Evolutionary conservation across 202 grass and related monocot genomes (phyloP).

Genomic region (Thinopyrum obtusiflorum): DNA sequence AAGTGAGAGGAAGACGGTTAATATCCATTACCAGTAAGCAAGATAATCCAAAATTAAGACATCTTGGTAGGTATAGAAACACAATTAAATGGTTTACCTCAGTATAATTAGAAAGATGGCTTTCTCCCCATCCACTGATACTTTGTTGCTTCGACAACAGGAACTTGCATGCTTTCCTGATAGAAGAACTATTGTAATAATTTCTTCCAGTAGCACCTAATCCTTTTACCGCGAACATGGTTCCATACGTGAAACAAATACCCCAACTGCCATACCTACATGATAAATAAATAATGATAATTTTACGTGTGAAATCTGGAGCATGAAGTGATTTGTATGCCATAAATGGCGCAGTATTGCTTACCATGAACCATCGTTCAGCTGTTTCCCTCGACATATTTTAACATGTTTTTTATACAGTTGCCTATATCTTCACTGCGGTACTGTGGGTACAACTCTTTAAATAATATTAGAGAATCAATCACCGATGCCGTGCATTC

Average conservation of each 20-base stretch:
- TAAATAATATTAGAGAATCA: constrained; percentile 14
- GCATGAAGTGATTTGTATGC: too few relatives aligned
- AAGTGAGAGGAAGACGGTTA: too few relatives aligned
- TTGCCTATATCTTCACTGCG: not conserved
- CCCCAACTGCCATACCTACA: constrained; percentile 41
- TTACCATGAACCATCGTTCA: constrained; percentile 36
- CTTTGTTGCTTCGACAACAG: constrained; percentile 35
- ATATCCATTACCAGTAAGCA: too few relatives aligned
- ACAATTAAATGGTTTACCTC: not conserved
- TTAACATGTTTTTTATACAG: not conserved
- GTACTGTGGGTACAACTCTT: constrained; percentile 13
- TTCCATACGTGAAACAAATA: constrained; percentile 34
- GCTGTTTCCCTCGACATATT: constrained; percentile 22
- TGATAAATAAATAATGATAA: not conserved
- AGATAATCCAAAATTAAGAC: too few relatives aligned
- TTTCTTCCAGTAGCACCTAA: constrained; percentile 29
- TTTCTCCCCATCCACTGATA: constrained; percentile 44
- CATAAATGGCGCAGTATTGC: not conserved
- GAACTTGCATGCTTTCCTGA: constrained; percentile 34
- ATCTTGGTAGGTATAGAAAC: too few relatives aligned
- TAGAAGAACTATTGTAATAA: constrained; percentile 10
- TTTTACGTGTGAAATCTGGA: not conserved
- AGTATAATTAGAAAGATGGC: constrained; percentile 9
- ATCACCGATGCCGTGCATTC: constrained; percentile 36
- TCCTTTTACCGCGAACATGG: constrained; percentile 26